Evolutionary conservation across 108 stramenopile species (phyloP).

Genomic region (Conticribra guillardii): DNA sequence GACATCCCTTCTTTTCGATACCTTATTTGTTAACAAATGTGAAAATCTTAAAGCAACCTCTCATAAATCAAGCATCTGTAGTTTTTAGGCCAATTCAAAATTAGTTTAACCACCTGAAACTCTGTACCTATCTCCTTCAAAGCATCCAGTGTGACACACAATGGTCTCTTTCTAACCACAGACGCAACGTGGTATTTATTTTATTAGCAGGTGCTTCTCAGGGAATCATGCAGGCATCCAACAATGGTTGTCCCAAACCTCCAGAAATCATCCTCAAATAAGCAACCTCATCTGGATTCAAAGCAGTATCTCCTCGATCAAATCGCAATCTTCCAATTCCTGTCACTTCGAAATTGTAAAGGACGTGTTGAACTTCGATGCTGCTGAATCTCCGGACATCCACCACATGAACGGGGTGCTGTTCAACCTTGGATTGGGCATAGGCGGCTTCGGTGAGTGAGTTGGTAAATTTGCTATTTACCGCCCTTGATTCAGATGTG

Average conservation of each 20-base stretch:
- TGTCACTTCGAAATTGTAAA: slow-evolving; percentile 80
- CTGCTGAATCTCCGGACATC: slow-evolving; percentile 69
- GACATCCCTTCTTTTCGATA: no score
- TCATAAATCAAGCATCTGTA: no score
- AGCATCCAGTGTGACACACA: no score
- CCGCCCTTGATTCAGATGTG: slow-evolving; percentile 67
- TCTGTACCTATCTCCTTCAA: no score
- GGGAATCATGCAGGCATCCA: slow-evolving; percentile 69
- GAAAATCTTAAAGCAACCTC: no score
- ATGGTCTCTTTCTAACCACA: no score
- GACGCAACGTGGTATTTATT: no score
- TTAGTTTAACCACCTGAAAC: no score
- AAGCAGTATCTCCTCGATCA: slow-evolving; percentile 81
- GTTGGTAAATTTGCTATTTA: slow-evolving; percentile 56
- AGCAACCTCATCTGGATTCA: slow-evolving; percentile 78
- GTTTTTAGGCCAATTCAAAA: no score
- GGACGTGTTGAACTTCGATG: slow-evolving; percentile 79
- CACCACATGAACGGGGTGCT: slow-evolving; percentile 49
- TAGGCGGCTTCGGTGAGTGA: slow-evolving; percentile 57
- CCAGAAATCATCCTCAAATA: slow-evolving; percentile 84
- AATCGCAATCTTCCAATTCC: slow-evolving; percentile 81
- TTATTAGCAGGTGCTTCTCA: not conserved
- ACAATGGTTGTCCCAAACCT: slow-evolving; percentile 64
- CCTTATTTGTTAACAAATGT: no score
- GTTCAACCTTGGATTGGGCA: slow-evolving; percentile 6